Base-by-base conservation (phyloP, 768 basidiomycete species). In the Auricularia auricula-judae region DNA sequence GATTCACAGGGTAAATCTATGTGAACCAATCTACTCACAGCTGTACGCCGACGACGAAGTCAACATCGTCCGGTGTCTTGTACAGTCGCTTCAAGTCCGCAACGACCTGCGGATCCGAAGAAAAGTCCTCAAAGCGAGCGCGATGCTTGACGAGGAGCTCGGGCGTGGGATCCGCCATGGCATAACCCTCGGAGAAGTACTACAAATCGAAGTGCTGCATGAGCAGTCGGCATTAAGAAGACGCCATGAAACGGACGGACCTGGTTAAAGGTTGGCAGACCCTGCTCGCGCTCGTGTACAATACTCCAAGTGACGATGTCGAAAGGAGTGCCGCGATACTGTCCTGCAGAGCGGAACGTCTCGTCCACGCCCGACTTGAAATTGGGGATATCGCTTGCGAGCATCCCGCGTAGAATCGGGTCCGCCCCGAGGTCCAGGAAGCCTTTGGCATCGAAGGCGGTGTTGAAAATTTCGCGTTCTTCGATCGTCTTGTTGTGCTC, bases 221-320 rank as follows among this genome's bases (percentile, higher is more conserved):
- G 29, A 29, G 29, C 29, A 29, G 29, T 29, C 29, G 29, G 29
- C 29, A 29, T 1, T 18, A 1, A 12, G 0, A 0, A 42, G 39
- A 42, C 5, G 18, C 18, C 29, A 29, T 29, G 29, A 29, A 29
- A 29, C 29, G 29, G 29, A 29, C 29, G 29, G 29, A 54, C 53
- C 56, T 59, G 56, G 29, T 59, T 59, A 33, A 59, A 59, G 1
- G 56, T 59, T 8, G 56, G 56, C 3, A 59, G 23, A 23, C 56
- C 56, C 56, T 59, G 56, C 56, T 59, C 56, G 23, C 56, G 56
- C 56, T 59, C 56, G 56, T 59, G 56, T 4, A 59, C 56, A 34
- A 59, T 59, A 34, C 56, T 59, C 56, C 56, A 59, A 18, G 56
- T 59, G 56, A 59, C 56, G 8, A 59, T 59, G 29, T 59, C 56